phyloP scores from a whole-genome alignment of 768 basidiomycete species.

The Calocybe indica region DNA sequence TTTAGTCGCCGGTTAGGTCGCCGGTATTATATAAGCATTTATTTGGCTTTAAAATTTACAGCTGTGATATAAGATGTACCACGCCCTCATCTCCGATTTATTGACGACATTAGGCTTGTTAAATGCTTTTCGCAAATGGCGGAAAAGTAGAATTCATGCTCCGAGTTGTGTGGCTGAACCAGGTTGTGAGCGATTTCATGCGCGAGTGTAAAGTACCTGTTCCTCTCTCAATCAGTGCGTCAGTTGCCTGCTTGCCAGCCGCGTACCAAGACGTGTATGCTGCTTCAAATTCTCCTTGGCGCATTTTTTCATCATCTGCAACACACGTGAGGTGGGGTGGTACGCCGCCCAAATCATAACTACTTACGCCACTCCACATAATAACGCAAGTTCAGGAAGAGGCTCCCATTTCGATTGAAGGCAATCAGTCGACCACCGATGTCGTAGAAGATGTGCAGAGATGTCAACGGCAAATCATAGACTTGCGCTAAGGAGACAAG shows the following conservation, averaged over 20 bases:
- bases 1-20: too few relatives aligned
- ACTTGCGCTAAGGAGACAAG: constrained; percentile 60
- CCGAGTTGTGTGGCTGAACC: constrained; percentile 79
- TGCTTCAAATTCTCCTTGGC: constrained; percentile 39
- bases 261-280: constrained; percentile 80
- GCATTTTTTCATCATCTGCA: constrained; percentile 68
- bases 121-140: constrained; percentile 75
- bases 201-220: constrained; percentile 85
- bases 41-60: background rate
- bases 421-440: constrained; percentile 76
- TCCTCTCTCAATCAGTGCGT: too few relatives aligned
- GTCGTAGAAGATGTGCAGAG: constrained; percentile 87
- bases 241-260: too few relatives aligned
- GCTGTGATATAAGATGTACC: background rate
- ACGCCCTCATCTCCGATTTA: constrained; percentile 12
- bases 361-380: constrained; percentile 85
- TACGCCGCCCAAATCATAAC: too few relatives aligned
- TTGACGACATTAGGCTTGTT: constrained; percentile 29
- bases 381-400: constrained; percentile 86
- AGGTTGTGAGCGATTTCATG: constrained; percentile 94
- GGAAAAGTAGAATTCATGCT: constrained; percentile 94
- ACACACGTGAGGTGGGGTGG: too few relatives aligned
- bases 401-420: constrained; percentile 84
- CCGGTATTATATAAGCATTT: too few relatives aligned
- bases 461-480: constrained; percentile 67